Percentiles rank a stretch among this genome's conserved stretches.
Evolutionary conservation across 768 basidiomycete genomes (phyloP).

Genomic region (Pleurotus citrinopileatus): DNA sequence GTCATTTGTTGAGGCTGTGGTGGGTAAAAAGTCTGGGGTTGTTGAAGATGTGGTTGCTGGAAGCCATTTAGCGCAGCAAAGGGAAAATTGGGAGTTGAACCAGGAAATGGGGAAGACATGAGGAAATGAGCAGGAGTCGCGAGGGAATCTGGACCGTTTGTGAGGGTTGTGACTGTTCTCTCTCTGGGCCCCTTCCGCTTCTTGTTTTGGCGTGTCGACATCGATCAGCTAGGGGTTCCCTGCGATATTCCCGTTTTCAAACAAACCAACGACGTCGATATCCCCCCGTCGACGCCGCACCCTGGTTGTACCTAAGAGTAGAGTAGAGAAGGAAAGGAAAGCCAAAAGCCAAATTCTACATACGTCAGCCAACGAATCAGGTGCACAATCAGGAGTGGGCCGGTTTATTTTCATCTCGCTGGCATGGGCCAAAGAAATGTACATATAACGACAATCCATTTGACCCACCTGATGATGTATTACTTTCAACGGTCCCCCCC

Average conservation of each 20-base stretch:
- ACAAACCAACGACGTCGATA: too few species aligned
- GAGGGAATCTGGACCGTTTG: slow-evolving; percentile 53
- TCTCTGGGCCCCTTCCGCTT: slow-evolving; percentile 63
- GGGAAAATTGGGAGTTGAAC: slow-evolving; percentile 30
- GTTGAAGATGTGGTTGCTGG: slow-evolving; percentile 25
- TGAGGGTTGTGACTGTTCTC: slow-evolving; percentile 67
- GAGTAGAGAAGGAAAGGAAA: not conserved
- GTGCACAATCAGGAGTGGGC: too few species aligned
- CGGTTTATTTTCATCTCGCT: too few species aligned
- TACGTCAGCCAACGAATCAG: not conserved
- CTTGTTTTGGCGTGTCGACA: slow-evolving; percentile 64
- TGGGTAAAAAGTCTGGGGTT: slow-evolving; percentile 23
- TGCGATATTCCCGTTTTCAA: too few species aligned
- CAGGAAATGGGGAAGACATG: slow-evolving; percentile 38
- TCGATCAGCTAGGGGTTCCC: too few species aligned
- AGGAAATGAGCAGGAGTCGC: slow-evolving; percentile 23
- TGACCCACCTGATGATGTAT: too few species aligned
- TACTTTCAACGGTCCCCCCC: too few species aligned
- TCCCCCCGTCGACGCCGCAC: not conserved
- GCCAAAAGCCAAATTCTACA: not conserved
- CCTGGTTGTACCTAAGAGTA: too few species aligned
- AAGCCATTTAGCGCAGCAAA: slow-evolving; percentile 38
- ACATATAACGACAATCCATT: too few species aligned
- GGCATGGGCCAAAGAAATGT: too few species aligned
- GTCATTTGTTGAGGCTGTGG: slow-evolving; percentile 14